Base-by-base conservation (phyloP, 371 early-diverging fungal genomes). In the Batrachochytrium dendrobatidis region DNA sequence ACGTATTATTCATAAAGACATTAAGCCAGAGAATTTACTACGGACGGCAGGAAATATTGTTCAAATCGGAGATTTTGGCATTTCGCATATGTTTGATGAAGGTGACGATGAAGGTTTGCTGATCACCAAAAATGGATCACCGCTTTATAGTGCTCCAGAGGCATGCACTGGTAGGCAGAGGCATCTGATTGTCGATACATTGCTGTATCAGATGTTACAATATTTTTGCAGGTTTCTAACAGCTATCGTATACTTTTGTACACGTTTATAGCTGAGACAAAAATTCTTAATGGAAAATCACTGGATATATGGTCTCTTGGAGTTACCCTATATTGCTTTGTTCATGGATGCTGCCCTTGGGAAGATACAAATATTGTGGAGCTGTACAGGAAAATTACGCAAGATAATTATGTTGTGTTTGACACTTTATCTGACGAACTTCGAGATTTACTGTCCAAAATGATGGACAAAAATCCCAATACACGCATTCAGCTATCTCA, bases 271-370 rank as follows among this genome's bases (percentile, higher is more conserved):
- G 65, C 55, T 32, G 63, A 62, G 20, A 58, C 69, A 8, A 34
- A 18, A 25, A 48, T 66, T 10, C 39, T 73, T 24, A 51, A 62
- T 25, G 76, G 80, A 15, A 72, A 68, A 26, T 63, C 74, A 0
- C 49, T 74, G 17, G 78, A 80, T 57, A 66, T 80, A 15, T 78
- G 81, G 81, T 66, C 77, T 0, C 65, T 80, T 12, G 81, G 81
- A 1, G 77, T 98, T 1, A 94, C 98, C 0, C 76, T 99, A n/a
- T 99, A 91, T 69, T 91, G 91, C 63, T 77, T 99, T 62, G 80
- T 87, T 2, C 90, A 85, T 67, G 99, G 99, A 1, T 71, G 74
- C 18, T 75, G 95, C 48, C 99, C 99, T 0, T 99, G 95, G 75
- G 70, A 76, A 31, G 93, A 85, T 12, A 60, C 63, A 10, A 83